phyloP scores from a whole-genome alignment of 192 early-diverging fungal species.

The Umbelopsis isabellina region DNA sequence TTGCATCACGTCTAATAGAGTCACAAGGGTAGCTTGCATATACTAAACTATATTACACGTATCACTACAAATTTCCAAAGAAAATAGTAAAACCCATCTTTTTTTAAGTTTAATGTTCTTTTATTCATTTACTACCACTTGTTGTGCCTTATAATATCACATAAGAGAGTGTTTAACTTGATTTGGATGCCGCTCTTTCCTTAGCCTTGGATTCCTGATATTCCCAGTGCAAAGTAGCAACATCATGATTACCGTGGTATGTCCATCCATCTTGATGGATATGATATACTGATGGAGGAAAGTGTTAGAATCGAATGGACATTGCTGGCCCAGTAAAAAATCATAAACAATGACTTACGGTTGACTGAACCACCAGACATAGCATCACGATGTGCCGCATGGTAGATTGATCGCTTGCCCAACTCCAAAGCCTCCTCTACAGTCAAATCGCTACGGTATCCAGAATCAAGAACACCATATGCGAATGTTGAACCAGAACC shows the following conservation, averaged over 20 bases:
- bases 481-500: constrained; percentile 99
- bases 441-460: constrained; percentile 81
- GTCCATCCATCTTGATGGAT: constrained; percentile 91
- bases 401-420: constrained; percentile 90
- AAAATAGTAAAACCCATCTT: background rate
- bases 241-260: constrained; percentile 81
- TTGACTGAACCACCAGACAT: constrained; percentile 88
- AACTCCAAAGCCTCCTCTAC: constrained; percentile 89
- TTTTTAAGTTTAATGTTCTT: background rate
- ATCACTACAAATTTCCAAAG: background rate
- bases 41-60: background rate
- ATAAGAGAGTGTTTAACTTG: background rate
- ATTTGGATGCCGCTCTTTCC: constrained; percentile 4
- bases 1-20: background rate
- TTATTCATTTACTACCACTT: constrained; percentile 11
- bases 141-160: background rate
- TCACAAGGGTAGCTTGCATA: background rate
- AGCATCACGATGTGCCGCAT: constrained; percentile 94
- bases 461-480: constrained; percentile 95
- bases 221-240: constrained; percentile 81
- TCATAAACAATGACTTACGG: constrained; percentile 41
- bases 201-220: constrained; percentile 44
- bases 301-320: background rate
- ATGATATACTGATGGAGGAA: constrained; percentile 74
- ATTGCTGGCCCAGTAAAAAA: too few species aligned